Evolutionary conservation across 805 yeast genomes (phyloP), one percentile per base, ranked within the genome.

Genomic region (Huiozyma sinensis): DNA sequence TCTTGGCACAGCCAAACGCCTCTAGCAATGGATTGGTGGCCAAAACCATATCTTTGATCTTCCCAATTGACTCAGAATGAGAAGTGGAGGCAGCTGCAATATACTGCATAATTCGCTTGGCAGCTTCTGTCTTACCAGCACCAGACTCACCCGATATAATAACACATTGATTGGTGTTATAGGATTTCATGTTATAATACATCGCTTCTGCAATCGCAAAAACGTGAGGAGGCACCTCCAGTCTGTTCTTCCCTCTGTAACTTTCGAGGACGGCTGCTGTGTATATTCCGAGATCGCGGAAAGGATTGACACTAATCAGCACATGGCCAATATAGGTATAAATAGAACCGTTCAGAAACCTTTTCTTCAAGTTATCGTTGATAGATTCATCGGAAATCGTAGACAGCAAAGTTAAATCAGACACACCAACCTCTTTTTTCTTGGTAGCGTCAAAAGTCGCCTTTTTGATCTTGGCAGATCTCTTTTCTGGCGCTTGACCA

Each of bases 1-100:
- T 90, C 61, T 90, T 90, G 6, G 98, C 97, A 64, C 94, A 92
- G 71, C 98, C 98, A 65, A 92, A 92, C 0, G 97, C 92, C 68
- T 92, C 98, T 82, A 92, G 83, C 55, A 92, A 83, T 3, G 97
- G 97, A 61, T 92, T 92, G 2, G 98, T 92, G 12, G 99, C 98
- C 51, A 92, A 71, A 8, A 92, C 97, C 94, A 92, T 92, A 58
- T 92, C 97, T 63, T 89, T 92, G 65, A 90, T 89, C 57, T 79
- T 80, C 49, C 83, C 79, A 56, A 92, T 90, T 12, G 77, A 76
- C n/a, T 70, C 71, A 31, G 83, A 73, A 17, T 83, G 72, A 6
- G 78, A 66, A 6, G 72, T 62, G 11, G 78, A 72, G 4, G 88
- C 95, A 27, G 89, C 79, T 33, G 97, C 88, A 53, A 90, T 83